phyloP scores from a whole-genome alignment of 305 asterid genomes.

The Fraxinus latifolia region DNA sequence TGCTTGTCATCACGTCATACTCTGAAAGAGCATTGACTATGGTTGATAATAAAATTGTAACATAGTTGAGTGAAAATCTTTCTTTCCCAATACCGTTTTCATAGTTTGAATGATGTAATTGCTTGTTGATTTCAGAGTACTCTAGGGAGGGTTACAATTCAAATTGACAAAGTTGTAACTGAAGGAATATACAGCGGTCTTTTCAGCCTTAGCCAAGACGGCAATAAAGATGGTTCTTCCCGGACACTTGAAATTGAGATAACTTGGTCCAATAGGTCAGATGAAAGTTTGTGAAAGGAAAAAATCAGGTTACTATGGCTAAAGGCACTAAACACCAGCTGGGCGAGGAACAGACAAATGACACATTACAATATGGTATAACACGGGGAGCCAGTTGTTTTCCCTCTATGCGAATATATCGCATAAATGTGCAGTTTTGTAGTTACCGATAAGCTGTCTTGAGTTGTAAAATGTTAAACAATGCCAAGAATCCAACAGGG shows the following conservation, averaged over 20 bases:
- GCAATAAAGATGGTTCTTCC: slow-evolving; percentile 41
- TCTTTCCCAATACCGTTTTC: background rate
- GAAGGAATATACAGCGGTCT: slow-evolving; percentile 50
- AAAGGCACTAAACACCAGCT: slow-evolving; percentile 16
- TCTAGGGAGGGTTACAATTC: slow-evolving; percentile 67
- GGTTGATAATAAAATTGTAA: slow-evolving; percentile 5
- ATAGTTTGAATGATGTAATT: slow-evolving; percentile 18
- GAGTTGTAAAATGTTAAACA: slow-evolving; percentile 13
- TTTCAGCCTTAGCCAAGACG: slow-evolving; percentile 41
- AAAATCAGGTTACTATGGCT: background rate
- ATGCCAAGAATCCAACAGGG: slow-evolving; percentile 15
- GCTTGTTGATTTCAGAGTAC: slow-evolving; percentile 47
- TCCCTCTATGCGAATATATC: slow-evolving; percentile 26
- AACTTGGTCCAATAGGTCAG: slow-evolving; percentile 44
- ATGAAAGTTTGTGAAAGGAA: slow-evolving; percentile 31
- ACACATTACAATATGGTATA: slow-evolving; percentile 14
- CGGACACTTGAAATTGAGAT: slow-evolving; percentile 46
- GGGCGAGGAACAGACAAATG: background rate
- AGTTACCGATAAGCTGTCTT: slow-evolving; percentile 1
- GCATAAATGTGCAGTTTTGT: slow-evolving; percentile 25
- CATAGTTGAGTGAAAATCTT: background rate
- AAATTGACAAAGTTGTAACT: slow-evolving; percentile 72
- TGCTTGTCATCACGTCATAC: background rate
- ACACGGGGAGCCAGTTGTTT: slow-evolving; percentile 9
- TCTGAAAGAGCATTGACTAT: background rate